A percentile compares a stretch with the other conserved stretches of the same genome.
Evolutionary conservation across 495 filamentous ascomycete species (phyloP).

Genomic region (Polyplosphaeria fusca): DNA sequence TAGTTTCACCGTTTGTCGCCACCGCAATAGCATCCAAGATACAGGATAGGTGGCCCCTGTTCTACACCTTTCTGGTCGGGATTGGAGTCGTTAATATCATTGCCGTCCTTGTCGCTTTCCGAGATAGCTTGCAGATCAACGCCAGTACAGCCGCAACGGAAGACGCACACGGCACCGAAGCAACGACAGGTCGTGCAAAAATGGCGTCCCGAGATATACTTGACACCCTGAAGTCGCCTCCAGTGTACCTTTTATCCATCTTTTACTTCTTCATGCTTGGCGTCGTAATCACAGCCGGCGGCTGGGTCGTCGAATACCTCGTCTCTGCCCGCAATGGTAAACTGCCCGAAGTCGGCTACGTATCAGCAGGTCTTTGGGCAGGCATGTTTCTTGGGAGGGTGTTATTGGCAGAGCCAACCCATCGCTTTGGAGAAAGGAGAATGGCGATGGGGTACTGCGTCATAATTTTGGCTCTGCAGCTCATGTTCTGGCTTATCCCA

Average conservation of each 20-base stretch:
- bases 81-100: conserved; percentile 45
- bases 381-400: conserved; percentile 44
- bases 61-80: conserved; percentile 46
- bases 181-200: not conserved
- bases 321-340: conserved; percentile 29
- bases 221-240: conserved; percentile 16
- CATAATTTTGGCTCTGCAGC: conserved; percentile 52
- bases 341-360: conserved; percentile 35
- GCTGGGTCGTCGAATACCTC: conserved; percentile 35
- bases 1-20: conserved; percentile 52
- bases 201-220: conserved; percentile 12
- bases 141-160: not conserved
- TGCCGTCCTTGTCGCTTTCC: conserved; percentile 20
- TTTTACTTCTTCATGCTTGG: conserved; percentile 33
- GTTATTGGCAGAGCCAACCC: conserved; percentile 53
- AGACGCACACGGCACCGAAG: not conserved
- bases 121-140: conserved; percentile 8
- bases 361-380: conserved; percentile 23
- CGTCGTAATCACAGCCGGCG: conserved; percentile 30
- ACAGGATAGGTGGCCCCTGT: conserved; percentile 43
- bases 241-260: conserved; percentile 23
- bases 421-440: conserved; percentile 50
- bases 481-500: conserved; percentile 56
- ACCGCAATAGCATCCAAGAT: conserved; percentile 43
- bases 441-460: conserved; percentile 54